Conservation (phyloP, 805 yeast species). For the Debaryomyces castellii region DNA sequence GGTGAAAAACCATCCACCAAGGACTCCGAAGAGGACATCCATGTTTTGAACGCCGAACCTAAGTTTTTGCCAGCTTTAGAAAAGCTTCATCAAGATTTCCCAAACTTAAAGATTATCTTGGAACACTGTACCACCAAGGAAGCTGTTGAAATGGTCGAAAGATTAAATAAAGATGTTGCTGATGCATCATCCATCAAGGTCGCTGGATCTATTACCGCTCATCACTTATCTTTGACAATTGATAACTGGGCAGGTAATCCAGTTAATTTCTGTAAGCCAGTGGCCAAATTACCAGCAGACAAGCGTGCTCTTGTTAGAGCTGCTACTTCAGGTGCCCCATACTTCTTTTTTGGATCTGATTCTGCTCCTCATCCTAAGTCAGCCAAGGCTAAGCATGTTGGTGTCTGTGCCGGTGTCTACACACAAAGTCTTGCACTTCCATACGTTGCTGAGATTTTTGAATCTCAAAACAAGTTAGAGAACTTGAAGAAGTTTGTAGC, state of each 20-base stretch:
- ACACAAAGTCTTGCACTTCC: slow-evolving; percentile 82
- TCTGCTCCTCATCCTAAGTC: slow-evolving; percentile 94
- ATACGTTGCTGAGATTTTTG: slow-evolving; percentile 86
- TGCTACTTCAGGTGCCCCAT: slow-evolving; percentile 88
- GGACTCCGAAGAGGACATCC: slow-evolving; percentile 60
- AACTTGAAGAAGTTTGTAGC: slow-evolving; percentile 73
- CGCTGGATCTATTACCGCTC: slow-evolving; percentile 94
- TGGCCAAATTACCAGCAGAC: slow-evolving; percentile 89
- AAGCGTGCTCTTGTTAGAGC: slow-evolving; percentile 79
- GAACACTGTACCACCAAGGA: slow-evolving; percentile 95
- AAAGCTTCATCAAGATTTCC: slow-evolving; percentile 79
- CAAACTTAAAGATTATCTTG: slow-evolving; percentile 77
- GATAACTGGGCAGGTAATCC: slow-evolving; percentile 98
- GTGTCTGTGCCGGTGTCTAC: slow-evolving; percentile 98
- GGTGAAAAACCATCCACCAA: slow-evolving; percentile 85
- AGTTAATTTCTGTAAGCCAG: slow-evolving; percentile 94
- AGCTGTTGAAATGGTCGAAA: slow-evolving; percentile 75
- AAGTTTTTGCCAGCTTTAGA: slow-evolving; percentile 84
- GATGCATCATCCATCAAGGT: slow-evolving; percentile 49
- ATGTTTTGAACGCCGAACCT: slow-evolving; percentile 92
- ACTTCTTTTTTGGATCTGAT: slow-evolving; percentile 95
- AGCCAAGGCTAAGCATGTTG: slow-evolving; percentile 71
- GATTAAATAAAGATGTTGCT: slow-evolving; percentile 43
- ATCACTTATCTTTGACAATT: slow-evolving; percentile 82
- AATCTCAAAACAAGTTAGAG: slow-evolving; percentile 58